A percentile compares a stretch with the other conserved stretches of the same genome.
Conservation (phyloP, 2,329 filamentous ascomycete species). For the Penicillium palitans region DNA sequence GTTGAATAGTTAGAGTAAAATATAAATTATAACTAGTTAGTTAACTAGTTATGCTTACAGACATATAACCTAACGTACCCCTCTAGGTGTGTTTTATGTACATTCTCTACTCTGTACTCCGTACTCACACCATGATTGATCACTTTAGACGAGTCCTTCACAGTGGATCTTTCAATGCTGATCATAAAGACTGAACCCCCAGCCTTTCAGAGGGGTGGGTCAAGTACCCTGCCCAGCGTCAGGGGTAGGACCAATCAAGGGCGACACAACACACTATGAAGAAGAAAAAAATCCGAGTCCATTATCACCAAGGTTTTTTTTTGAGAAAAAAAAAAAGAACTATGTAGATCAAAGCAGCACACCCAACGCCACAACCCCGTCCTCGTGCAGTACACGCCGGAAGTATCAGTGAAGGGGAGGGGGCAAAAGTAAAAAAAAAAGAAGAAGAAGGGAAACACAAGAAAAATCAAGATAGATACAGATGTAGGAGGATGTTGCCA, state of each 20-base stretch:
- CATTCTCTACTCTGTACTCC: neutral
- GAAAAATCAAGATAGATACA: constrained; percentile 17
- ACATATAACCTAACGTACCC: too few species aligned
- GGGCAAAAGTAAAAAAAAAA: neutral
- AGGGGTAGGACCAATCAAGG: constrained; percentile 9
- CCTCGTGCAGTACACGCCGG: constrained; percentile 9
- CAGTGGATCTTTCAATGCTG: neutral
- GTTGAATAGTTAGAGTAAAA: too few species aligned
- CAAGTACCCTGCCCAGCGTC: neutral
- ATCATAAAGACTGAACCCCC: neutral
- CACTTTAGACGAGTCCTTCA: neutral
- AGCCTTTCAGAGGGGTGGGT: neutral
- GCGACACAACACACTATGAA: neutral
- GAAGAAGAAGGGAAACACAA: neutral
- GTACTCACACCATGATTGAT: neutral
- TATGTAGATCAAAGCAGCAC: constrained; percentile 5
- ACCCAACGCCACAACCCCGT: constrained; percentile 11
- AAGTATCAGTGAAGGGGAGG: constrained; percentile 1
- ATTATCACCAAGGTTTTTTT: neutral
- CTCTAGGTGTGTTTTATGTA: neutral
- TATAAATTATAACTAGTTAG: too few species aligned
- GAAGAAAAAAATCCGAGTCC: neutral
- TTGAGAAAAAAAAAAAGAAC: neutral
- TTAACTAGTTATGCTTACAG: neutral
- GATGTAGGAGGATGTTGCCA: constrained; percentile 1